Evolutionary conservation across 148 eudicot species (phyloP).

Genomic region (Suaeda aralocaspica): DNA sequence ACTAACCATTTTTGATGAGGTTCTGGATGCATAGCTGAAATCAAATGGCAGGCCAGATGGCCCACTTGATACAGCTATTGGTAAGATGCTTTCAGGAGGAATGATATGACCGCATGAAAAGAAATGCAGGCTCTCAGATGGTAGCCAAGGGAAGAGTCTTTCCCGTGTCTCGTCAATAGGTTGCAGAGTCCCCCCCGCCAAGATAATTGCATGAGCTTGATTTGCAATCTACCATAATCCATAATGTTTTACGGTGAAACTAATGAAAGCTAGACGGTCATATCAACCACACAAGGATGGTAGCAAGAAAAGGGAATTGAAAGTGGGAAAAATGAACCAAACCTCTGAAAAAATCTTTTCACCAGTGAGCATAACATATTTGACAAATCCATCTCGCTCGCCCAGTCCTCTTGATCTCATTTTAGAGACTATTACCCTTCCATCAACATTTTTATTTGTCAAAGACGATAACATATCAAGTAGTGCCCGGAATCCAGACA

Average conservation of each 20-base stretch:
- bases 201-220: constrained; percentile 80
- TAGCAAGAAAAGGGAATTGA: neutral
- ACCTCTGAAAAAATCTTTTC: constrained; percentile 90
- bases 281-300: neutral
- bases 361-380: constrained; percentile 96
- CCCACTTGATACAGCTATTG: constrained; percentile 72
- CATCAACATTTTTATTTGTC: constrained; percentile 77
- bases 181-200: constrained; percentile 94
- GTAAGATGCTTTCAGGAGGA: constrained; percentile 80
- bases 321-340: constrained; percentile 21
- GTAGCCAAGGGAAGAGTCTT: constrained; percentile 76
- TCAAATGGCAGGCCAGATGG: constrained; percentile 82
- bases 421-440: constrained; percentile 69
- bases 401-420: constrained; percentile 30
- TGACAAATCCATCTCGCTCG: constrained; percentile 60
- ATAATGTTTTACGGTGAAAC: neutral
- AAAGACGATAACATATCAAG: constrained; percentile 59
- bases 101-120: constrained; percentile 94
- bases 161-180: constrained; percentile 87
- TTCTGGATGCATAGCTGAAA: constrained; percentile 78
- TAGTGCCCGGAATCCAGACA: constrained; percentile 72
- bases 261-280: neutral
- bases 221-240: constrained; percentile 47
- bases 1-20: constrained; percentile 61
- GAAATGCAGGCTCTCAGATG: constrained; percentile 54